Percentiles rank a stretch among this genome's conserved stretches.
These are phyloP conservation scores for Eimeria nieschulzi DNA, from an alignment of 169 alveolate species.

Conservation along the genomic window DNA sequence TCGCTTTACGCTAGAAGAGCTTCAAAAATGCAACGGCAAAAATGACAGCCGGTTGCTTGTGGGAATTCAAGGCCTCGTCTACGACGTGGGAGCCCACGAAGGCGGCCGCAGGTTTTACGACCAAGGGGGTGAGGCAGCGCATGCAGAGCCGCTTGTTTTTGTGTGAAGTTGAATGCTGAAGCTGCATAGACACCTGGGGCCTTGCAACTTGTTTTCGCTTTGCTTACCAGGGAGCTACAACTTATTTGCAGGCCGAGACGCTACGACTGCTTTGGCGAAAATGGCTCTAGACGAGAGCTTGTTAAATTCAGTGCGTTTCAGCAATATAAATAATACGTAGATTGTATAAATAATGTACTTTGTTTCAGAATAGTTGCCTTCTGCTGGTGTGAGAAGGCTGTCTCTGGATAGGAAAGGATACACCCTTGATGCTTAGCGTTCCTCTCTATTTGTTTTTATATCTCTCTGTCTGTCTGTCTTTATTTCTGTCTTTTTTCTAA, in stretches of 20 bases:
- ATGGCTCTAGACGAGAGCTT: slow-evolving; percentile 2
- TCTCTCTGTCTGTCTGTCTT: too few relatives aligned
- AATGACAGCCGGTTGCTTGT: not conserved
- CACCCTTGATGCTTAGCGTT: not conserved
- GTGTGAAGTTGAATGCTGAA: not conserved
- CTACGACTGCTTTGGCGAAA: not conserved
- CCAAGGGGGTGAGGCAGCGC: not conserved
- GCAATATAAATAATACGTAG: too few relatives aligned
- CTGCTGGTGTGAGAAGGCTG: not conserved
- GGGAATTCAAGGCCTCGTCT: slow-evolving; percentile 2
- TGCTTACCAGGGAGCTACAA: not conserved
- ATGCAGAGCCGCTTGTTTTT: not conserved
- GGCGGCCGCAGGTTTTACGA: not conserved
- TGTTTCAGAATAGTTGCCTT: too few relatives aligned
- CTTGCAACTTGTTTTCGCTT: not conserved
- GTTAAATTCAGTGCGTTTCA: not conserved
- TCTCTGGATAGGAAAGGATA: not conserved
- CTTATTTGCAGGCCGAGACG: not conserved
- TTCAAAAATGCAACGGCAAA: not conserved
- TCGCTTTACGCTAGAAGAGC: not conserved
- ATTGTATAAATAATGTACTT: too few relatives aligned
- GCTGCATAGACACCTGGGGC: not conserved
- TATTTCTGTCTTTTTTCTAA: too few relatives aligned
- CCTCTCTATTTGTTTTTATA: not conserved
- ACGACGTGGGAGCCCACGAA: not conserved